These are phyloP conservation scores for Eruca vesicaria DNA, from an alignment of 441 rosid genomes.

Conservation along the genomic window DNA sequence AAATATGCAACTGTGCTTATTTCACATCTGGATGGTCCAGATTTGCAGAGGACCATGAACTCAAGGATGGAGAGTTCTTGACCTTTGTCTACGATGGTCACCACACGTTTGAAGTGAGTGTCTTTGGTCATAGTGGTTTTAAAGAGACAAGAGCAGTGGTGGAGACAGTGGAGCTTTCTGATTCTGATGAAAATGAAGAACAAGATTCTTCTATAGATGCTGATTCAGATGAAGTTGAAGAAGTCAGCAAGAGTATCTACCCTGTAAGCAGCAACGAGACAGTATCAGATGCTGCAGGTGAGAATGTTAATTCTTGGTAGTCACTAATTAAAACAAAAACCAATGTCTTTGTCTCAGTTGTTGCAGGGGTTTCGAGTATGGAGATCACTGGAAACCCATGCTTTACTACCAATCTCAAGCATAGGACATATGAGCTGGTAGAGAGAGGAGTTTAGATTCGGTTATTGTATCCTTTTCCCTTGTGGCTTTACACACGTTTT, in stretches of 20 bases:
- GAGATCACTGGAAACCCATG: not conserved
- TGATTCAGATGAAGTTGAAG: not conserved
- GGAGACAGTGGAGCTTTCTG: not conserved
- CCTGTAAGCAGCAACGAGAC: not conserved
- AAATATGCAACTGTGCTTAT: not conserved
- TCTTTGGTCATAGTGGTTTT: not conserved
- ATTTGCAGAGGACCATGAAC: constrained; percentile 20
- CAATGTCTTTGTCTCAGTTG: constrained; percentile 3
- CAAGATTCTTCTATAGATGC: not conserved
- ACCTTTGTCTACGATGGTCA: constrained; percentile 21
- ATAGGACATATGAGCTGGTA: constrained; percentile 24
- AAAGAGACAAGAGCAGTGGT: constrained; percentile 20
- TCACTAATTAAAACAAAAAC: not conserved
- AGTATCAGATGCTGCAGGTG: not conserved
- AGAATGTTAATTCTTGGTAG: not conserved
- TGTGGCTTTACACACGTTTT: not conserved
- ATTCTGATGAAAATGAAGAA: not conserved
- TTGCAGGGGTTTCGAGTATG: not conserved
- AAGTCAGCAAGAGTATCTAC: constrained; percentile 7
- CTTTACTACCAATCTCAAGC: not conserved
- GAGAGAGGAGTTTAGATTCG: not conserved
- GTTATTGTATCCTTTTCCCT: not conserved
- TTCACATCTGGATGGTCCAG: constrained; percentile 28
- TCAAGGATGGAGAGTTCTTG: constrained; percentile 26
- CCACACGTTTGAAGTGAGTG: constrained; percentile 25